phyloP scores from a whole-genome alignment of 2,329 filamentous ascomycete species.

The Lecanicillium sp. region DNA sequence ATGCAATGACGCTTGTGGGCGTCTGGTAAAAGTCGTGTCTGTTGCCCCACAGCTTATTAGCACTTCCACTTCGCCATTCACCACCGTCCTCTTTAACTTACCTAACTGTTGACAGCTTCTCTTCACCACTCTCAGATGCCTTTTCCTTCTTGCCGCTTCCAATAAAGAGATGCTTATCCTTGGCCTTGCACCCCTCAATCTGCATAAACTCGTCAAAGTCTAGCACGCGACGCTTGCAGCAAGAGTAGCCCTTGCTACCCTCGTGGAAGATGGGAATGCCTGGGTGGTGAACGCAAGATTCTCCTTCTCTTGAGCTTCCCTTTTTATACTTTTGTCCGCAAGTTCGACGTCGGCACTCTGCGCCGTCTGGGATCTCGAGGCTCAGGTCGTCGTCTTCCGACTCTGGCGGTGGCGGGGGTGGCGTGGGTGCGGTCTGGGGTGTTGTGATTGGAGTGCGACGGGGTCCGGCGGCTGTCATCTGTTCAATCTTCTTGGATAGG shows the following conservation, averaged over 20 bases:
- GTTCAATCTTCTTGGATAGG: slow-evolving; percentile 40
- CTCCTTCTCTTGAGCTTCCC: slow-evolving; percentile 52
- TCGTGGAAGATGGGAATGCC: slow-evolving; percentile 93
- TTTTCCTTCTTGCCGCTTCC: slow-evolving; percentile 62
- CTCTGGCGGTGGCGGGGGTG: slow-evolving; percentile 59
- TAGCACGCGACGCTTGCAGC: slow-evolving; percentile 88
- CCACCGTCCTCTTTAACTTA: slow-evolving; percentile 28
- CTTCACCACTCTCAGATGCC: slow-evolving; percentile 47
- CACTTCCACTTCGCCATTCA: neutral
- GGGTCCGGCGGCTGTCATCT: slow-evolving; percentile 39
- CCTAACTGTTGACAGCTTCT: slow-evolving; percentile 71
- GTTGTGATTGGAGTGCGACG: slow-evolving; percentile 29
- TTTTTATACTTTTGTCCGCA: slow-evolving; percentile 62
- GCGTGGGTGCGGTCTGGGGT: slow-evolving; percentile 38
- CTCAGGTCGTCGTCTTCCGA: slow-evolving; percentile 81
- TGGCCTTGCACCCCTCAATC: slow-evolving; percentile 83
- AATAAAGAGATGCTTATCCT: slow-evolving; percentile 75
- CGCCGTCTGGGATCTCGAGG: slow-evolving; percentile 63
- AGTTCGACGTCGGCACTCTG: slow-evolving; percentile 67
- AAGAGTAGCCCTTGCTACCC: slow-evolving; percentile 94
- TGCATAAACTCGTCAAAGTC: slow-evolving; percentile 99
- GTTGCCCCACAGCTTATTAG: neutral
- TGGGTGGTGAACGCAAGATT: slow-evolving; percentile 82
- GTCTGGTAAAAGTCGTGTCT: slow-evolving; percentile 92
- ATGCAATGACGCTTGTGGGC: slow-evolving; percentile 72